Evolutionary conservation across 2,329 filamentous ascomycete genomes (phyloP).

Genomic region (Aspergillus unguis): DNA sequence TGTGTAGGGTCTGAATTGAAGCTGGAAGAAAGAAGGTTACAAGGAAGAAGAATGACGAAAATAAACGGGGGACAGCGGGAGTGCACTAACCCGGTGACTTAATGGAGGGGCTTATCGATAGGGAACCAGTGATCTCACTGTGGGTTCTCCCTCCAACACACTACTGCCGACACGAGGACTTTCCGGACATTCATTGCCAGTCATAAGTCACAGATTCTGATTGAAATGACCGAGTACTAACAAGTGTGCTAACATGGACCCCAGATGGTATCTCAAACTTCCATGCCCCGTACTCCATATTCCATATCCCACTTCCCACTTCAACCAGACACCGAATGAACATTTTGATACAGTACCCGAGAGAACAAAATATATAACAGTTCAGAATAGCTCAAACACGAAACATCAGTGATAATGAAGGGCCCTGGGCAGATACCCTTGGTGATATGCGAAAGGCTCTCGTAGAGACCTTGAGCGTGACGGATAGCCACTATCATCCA

Average conservation of each 20-base stretch:
- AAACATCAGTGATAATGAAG: constrained; percentile 5
- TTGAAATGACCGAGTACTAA: too few species aligned
- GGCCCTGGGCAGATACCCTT: constrained; percentile 13
- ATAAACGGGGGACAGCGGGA: constrained; percentile 10
- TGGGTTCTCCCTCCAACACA: neutral
- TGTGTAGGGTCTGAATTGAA: neutral
- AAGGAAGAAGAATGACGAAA: constrained; percentile 14
- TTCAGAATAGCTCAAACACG: neutral
- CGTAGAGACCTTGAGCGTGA: constrained; percentile 18
- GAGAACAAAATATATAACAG: neutral
- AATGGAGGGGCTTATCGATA: constrained; percentile 24
- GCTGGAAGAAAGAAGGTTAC: constrained; percentile 4
- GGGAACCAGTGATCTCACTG: constrained; percentile 3
- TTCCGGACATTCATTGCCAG: too few species aligned
- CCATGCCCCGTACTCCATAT: too few species aligned
- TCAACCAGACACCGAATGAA: neutral
- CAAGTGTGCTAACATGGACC: neutral
- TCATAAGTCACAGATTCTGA: too few species aligned
- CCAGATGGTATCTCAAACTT: neutral
- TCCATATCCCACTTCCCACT: neutral
- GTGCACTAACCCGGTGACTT: constrained; percentile 7
- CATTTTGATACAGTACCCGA: neutral
- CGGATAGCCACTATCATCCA: constrained; percentile 5
- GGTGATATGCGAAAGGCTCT: constrained; percentile 17
- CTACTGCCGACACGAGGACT: too few species aligned